Evolutionary conservation across 2,329 filamentous ascomycete species (phyloP), one percentile per base, ranked within the genome.

Genomic region (Aspergillus sp.): DNA sequence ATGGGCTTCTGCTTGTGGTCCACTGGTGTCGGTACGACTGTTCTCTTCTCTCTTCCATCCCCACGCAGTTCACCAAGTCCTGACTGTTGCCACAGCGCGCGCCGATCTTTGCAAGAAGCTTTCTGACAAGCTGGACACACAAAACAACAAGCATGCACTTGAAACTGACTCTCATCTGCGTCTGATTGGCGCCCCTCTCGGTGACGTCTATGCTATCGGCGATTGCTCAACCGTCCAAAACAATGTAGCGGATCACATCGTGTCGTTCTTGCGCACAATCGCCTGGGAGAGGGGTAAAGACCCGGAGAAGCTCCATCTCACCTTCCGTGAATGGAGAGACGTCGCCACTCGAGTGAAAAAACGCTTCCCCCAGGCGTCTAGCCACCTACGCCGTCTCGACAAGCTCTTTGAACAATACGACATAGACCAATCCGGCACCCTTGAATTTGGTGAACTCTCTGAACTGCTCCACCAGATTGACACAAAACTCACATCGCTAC

Each of bases 1-100:
- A 92, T 90, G 79, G 94, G 91, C 24, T 96, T 99, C 76, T 97
- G 94, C 64, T 79, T 99, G 13, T 99, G 94, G 94, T 97, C 94
- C 0, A 99, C 94, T 0, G 94, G 94, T 55, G 93, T 99, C 32
- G 73, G 75, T 78, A 65, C 66, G 75, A 69, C 22, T 26, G 19
- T 9, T 26, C 9, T 16, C 2, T 36, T 14, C 17, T 10, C 10
- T 11, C 47, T 2, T 8, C 17, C 40, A 17, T 11, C 8, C 33
- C 0, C 13, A 44, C 19, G 26, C 47, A 35, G 59, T 3, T 59
- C 45, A 49, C 43, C 36, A 26, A 19, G 20, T 11, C 22, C 22
- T 43, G 50, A 42, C 14, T 11, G 11, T 42, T 8, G 19, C 8
- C 17, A 19, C 40, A 75, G 75, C 92, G 0, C 94, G 95, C 68